phyloP scores from a whole-genome alignment of 257 asterid genomes.

The Lycium ferocissimum region DNA sequence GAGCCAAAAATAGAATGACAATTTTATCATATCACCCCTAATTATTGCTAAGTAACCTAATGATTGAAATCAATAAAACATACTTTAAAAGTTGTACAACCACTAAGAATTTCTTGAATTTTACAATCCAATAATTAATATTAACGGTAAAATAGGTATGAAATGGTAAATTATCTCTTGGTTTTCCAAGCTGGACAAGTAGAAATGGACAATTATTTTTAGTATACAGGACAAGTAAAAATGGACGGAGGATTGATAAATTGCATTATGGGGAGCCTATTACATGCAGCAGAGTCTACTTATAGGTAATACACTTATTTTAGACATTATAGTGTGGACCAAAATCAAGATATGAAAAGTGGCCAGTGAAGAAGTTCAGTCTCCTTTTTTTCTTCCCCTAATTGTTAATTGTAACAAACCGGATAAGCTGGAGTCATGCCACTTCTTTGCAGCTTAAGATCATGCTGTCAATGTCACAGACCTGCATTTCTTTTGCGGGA shows the following conservation, averaged over 20 bases:
- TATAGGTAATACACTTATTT: not conserved
- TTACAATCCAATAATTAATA: too few species aligned
- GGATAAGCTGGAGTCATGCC: not conserved
- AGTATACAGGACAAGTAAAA: too few species aligned
- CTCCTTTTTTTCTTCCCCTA: not conserved
- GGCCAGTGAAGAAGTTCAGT: conserved; percentile 18
- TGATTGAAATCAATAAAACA: too few species aligned
- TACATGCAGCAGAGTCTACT: not conserved
- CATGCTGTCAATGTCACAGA: not conserved
- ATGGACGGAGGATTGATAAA: not conserved
- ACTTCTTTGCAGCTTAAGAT: not conserved
- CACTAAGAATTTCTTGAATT: too few species aligned
- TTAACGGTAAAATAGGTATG: too few species aligned
- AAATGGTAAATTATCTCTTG: too few species aligned
- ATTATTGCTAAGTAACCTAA: too few species aligned
- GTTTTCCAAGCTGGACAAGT: too few species aligned
- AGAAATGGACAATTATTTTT: too few species aligned
- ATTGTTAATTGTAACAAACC: not conserved
- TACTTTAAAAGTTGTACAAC: too few species aligned
- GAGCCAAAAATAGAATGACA: too few species aligned
- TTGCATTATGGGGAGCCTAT: not conserved
- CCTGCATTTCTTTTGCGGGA: conserved; percentile 6
- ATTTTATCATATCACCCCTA: too few species aligned
- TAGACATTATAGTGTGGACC: not conserved
- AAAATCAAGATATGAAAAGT: not conserved